Evolutionary conservation across 345 rosid species (phyloP), one percentile per base, ranked within the genome.

Genomic region (Aquilaria sinensis): DNA sequence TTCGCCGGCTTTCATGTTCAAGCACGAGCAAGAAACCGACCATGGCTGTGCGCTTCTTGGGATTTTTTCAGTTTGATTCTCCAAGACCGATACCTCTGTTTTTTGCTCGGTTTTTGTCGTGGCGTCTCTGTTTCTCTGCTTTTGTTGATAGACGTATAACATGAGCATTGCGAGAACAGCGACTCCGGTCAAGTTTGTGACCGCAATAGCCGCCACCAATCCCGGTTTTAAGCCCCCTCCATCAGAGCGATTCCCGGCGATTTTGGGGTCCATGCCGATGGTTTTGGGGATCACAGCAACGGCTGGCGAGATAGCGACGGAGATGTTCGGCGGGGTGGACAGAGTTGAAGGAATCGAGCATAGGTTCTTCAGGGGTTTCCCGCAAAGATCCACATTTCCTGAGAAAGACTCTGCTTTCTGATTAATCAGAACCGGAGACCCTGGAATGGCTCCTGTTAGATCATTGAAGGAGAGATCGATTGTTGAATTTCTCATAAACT

Each of bases 211-310:
- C 0, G 69, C 89, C 31, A 90, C 81, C 14, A 83, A 75, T 51
- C 80, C 80, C 47, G 92, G 84, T 71, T 82, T 90, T 46, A 90
- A 78, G 51, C 86, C 81, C 33, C 76, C 72, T 60, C 58, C 5
- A 56, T 15, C 2, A 48, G 45, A 9, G 10, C 32, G 43, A 37
- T 37, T 37, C 43, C 8, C 43, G 43, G 43, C 43, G 5, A 6
- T 30, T 55, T 9, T 34, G 4, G 58, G 58, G 41, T 55, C n/a
- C 14, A 48, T 34, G 67, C 69, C 75, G 11, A 58, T 51, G 52
- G 81, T 51, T 66, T 83, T 85, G 2, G 98, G 98, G 43, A 87
- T 93, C 31, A 85, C 98, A 1, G 98, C 98, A 57, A 93, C 85
- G 13, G 98, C 98, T 9, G 98, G 97, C 47, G 98, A 72, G 23